phyloP scores from a whole-genome alignment of 768 basidiomycete species.

The Hygrocybe coccinea region DNA sequence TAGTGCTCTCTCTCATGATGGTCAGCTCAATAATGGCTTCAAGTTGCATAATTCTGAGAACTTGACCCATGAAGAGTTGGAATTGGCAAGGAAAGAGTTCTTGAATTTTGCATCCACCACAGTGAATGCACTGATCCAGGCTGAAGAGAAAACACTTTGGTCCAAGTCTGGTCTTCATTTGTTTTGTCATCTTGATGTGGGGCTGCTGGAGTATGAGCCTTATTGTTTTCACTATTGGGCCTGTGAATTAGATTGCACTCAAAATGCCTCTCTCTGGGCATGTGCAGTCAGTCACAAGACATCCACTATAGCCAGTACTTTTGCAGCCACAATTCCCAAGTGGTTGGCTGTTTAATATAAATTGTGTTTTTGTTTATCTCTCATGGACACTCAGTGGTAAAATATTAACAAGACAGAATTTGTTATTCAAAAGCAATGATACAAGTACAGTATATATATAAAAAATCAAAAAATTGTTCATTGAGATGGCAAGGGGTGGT shows the following conservation, averaged over 20 bases:
- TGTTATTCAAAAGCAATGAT: no score
- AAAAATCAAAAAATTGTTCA: no score
- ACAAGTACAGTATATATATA: no score
- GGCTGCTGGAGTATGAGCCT: neutral
- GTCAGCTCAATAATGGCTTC: neutral
- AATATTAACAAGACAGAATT: no score
- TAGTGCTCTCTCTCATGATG: no score
- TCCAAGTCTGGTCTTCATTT: neutral
- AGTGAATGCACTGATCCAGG: neutral
- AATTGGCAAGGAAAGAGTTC: neutral
- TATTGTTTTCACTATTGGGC: neutral
- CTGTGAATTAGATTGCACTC: neutral
- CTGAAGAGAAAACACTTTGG: neutral
- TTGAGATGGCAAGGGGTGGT: no score
- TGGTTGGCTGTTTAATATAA: neutral
- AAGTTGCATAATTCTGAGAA: neutral
- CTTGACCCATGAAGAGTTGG: neutral
- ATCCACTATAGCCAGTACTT: neutral
- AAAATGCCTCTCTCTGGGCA: neutral
- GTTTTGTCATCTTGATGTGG: neutral
- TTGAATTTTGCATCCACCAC: neutral
- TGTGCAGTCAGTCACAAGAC: neutral
- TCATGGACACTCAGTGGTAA: no score
- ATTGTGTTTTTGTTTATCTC: neutral
- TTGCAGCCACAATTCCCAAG: neutral